Percentiles rank a stretch among this genome's conserved stretches.
Conservation (phyloP, 179 eudicot genomes). For the Nepenthes alata region DNA sequence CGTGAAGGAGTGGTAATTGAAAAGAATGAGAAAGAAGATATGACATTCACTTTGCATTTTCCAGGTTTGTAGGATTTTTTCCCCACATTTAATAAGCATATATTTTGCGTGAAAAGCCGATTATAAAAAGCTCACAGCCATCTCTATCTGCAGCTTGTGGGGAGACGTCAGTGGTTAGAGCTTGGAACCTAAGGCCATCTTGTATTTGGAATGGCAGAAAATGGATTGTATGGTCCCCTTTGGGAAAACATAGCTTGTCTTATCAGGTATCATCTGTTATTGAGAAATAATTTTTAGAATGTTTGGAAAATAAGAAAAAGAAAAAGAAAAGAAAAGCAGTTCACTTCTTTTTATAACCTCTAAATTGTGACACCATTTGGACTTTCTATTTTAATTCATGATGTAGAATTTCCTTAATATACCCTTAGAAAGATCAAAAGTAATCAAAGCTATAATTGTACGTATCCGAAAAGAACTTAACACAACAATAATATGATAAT, state of each 20-base stretch:
- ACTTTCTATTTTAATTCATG: no score
- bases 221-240: constrained; percentile 63
- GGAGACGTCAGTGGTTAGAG: constrained; percentile 50
- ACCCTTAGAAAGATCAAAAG: no score
- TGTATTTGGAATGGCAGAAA: constrained; percentile 69
- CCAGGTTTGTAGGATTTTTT: constrained; percentile 46
- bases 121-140: background rate
- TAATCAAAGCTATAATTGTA: no score
- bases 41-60: constrained; percentile 58
- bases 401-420: no score
- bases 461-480: no score
- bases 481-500: no score
- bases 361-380: no score
- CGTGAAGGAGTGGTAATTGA: constrained; percentile 81
- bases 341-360: no score
- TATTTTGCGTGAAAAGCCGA: background rate
- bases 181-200: constrained; percentile 82
- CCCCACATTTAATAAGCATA: background rate
- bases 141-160: constrained; percentile 54
- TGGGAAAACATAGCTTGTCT: constrained; percentile 12
- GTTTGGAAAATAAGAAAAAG: no score
- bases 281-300: no score
- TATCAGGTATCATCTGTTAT: constrained; percentile 1
- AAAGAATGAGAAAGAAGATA: constrained; percentile 59
- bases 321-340: no score